A percentile compares a stretch with the other conserved stretches of the same genome.
Evolutionary conservation across 345 rosid genomes (phyloP).

Genomic region (Erucastrum elatum): DNA sequence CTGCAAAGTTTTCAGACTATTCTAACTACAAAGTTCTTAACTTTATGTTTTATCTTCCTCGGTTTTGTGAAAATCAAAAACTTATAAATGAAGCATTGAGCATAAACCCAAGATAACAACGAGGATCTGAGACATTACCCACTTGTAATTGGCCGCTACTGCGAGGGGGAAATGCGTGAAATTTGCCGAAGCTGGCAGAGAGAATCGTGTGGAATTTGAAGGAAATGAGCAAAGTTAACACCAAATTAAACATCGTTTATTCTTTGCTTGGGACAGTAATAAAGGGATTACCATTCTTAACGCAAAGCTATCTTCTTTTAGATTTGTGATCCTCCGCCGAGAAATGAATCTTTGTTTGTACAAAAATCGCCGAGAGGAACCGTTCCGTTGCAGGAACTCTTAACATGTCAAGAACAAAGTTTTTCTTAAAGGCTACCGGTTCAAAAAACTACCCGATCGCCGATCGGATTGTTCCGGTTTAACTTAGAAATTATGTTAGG

Average conservation of each 20-base stretch:
- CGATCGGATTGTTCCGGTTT: not conserved
- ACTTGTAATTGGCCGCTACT: too few relatives aligned
- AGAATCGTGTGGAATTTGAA: too few relatives aligned
- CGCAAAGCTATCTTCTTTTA: conserved; percentile 12
- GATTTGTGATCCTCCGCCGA: not conserved
- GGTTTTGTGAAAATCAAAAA: too few relatives aligned
- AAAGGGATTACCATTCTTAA: not conserved
- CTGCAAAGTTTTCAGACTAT: too few relatives aligned
- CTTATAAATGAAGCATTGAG: too few relatives aligned
- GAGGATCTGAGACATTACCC: too few relatives aligned
- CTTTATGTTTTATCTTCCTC: too few relatives aligned
- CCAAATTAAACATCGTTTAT: not conserved
- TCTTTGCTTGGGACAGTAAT: not conserved
- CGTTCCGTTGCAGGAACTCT: conserved; percentile 3
- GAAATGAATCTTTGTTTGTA: not conserved
- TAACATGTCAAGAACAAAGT: conserved; percentile 8
- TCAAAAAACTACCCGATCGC: not conserved
- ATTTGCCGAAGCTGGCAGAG: too few relatives aligned
- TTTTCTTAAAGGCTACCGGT: not conserved
- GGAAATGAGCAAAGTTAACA: too few relatives aligned
- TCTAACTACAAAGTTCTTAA: too few relatives aligned
- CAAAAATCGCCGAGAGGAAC: not conserved
- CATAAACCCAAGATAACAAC: too few relatives aligned
- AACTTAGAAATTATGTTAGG: not conserved
- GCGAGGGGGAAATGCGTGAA: too few relatives aligned